Percentiles rank a stretch among this genome's conserved stretches.
These are phyloP conservation scores for Phytophthora palmivora DNA, from an alignment of 352 stramenopile genomes.

Conservation along the genomic window DNA sequence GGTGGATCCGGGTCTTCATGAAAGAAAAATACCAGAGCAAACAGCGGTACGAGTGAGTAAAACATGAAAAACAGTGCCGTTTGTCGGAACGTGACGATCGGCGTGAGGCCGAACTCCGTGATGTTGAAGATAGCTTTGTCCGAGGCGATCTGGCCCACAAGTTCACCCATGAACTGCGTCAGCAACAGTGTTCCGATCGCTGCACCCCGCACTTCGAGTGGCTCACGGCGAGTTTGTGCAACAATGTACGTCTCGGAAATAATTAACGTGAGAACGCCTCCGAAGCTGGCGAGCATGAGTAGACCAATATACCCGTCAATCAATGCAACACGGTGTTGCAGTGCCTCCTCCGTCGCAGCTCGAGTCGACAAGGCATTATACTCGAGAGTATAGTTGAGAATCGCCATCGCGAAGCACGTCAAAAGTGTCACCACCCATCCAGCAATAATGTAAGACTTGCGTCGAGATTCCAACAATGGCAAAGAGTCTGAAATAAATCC, in stretches of 20 bases:
- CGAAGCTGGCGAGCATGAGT: slow-evolving; percentile 59
- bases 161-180: slow-evolving; percentile 57
- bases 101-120: slow-evolving; percentile 47
- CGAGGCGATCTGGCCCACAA: slow-evolving; percentile 52
- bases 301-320: slow-evolving; percentile 55
- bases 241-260: slow-evolving; percentile 67
- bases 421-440: slow-evolving; percentile 54
- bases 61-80: slow-evolving; percentile 64
- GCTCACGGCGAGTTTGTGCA: slow-evolving; percentile 61
- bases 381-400: slow-evolving; percentile 64
- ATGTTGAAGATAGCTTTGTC: slow-evolving; percentile 63
- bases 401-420: slow-evolving; percentile 55
- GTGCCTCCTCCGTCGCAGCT: slow-evolving; percentile 24
- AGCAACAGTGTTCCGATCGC: slow-evolving; percentile 57
- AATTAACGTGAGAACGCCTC: slow-evolving; percentile 53
- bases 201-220: slow-evolving; percentile 33
- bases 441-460: slow-evolving; percentile 64
- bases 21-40: slow-evolving; percentile 46
- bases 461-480: slow-evolving; percentile 48
- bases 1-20: slow-evolving; percentile 42
- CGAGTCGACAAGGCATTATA: slow-evolving; percentile 39
- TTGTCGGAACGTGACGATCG: slow-evolving; percentile 53
- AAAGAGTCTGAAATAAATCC: slow-evolving; percentile 65
- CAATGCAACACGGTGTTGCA: slow-evolving; percentile 29
- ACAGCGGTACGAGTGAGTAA: slow-evolving; percentile 49